These are phyloP conservation scores for Geotrichum cucujoidarum DNA, from an alignment of 1,139 yeast genomes.

Conservation along the genomic window DNA sequence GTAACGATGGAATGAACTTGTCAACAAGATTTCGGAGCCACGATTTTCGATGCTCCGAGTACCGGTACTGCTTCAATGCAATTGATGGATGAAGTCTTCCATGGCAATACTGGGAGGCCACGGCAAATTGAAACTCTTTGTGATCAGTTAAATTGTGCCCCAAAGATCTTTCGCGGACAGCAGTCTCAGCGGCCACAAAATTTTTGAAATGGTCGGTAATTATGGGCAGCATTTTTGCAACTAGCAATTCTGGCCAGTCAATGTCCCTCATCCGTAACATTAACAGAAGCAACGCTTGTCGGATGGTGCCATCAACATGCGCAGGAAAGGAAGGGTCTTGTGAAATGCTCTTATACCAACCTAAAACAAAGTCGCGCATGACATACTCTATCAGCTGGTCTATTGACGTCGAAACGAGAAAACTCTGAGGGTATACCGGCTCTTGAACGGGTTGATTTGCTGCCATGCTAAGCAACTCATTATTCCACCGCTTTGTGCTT, in stretches of 20 bases:
- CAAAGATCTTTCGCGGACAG: slow-evolving; percentile 30
- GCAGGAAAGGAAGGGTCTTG: slow-evolving; percentile 41
- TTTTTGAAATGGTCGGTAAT: slow-evolving; percentile 59
- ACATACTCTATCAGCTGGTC: slow-evolving; percentile 51
- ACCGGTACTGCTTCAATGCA: slow-evolving; percentile 41
- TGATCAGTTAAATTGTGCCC: slow-evolving; percentile 39
- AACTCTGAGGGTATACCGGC: slow-evolving; percentile 46
- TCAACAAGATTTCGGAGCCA: slow-evolving; percentile 47
- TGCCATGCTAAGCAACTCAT: slow-evolving; percentile 24
- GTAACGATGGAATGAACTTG: slow-evolving; percentile 47
- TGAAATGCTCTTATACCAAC: slow-evolving; percentile 61
- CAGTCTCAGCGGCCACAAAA: slow-evolving; percentile 49
- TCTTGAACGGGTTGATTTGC: slow-evolving; percentile 24
- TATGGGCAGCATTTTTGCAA: slow-evolving; percentile 57
- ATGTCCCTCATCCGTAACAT: slow-evolving; percentile 41
- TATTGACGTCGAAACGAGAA: slow-evolving; percentile 50
- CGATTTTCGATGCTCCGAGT: slow-evolving; percentile 47
- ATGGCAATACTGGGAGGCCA: slow-evolving; percentile 54
- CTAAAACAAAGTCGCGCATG: slow-evolving; percentile 53
- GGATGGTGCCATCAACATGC: slow-evolving; percentile 48
- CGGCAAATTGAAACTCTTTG: slow-evolving; percentile 48
- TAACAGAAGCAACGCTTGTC: slow-evolving; percentile 42
- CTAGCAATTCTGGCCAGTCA: slow-evolving; percentile 56
- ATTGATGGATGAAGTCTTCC: slow-evolving; percentile 63
- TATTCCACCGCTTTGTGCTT: slow-evolving; percentile 22